A percentile compares a stretch with the other conserved stretches of the same genome.
Conservation (phyloP, 805 yeast genomes). For the Maudiozyma bulderi region DNA sequence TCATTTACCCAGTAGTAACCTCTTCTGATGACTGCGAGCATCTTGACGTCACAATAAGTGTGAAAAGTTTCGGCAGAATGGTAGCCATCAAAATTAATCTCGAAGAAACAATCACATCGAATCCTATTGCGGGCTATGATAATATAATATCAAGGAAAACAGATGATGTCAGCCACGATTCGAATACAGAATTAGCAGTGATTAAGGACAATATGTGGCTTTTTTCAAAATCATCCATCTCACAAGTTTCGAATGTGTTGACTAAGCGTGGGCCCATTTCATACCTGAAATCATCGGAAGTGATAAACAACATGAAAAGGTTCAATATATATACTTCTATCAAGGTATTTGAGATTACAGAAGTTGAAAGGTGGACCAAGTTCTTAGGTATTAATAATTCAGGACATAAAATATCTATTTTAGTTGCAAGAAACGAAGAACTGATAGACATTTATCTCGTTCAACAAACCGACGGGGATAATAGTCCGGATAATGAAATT, state of each 20-base stretch:
- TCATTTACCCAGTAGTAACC: not conserved
- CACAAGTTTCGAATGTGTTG: not conserved
- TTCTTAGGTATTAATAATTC: not conserved
- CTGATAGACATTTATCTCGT: slow-evolving; percentile 5
- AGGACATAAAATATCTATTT: not conserved
- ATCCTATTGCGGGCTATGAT: not conserved
- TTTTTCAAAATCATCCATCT: slow-evolving; percentile 4
- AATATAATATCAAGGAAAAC: slow-evolving; percentile 2
- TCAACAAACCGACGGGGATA: too few species aligned
- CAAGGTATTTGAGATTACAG: not conserved
- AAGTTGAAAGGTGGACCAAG: not conserved
- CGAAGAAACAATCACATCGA: slow-evolving; percentile 3
- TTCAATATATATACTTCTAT: slow-evolving; percentile 1
- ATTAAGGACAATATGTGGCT: slow-evolving; percentile 1
- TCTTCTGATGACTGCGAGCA: not conserved
- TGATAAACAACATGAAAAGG: not conserved
- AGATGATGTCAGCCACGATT: slow-evolving; percentile 3
- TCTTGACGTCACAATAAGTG: not conserved
- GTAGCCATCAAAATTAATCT: slow-evolving; percentile 2
- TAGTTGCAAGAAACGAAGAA: not conserved
- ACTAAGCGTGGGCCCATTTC: not conserved
- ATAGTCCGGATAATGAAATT: not conserved
- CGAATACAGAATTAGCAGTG: not conserved
- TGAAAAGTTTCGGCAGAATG: slow-evolving; percentile 3
- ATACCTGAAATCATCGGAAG: not conserved